A percentile compares a stretch with the other conserved stretches of the same genome.
Conservation (phyloP, 805 yeast species). For the Hanseniaspora valbyensis region DNA sequence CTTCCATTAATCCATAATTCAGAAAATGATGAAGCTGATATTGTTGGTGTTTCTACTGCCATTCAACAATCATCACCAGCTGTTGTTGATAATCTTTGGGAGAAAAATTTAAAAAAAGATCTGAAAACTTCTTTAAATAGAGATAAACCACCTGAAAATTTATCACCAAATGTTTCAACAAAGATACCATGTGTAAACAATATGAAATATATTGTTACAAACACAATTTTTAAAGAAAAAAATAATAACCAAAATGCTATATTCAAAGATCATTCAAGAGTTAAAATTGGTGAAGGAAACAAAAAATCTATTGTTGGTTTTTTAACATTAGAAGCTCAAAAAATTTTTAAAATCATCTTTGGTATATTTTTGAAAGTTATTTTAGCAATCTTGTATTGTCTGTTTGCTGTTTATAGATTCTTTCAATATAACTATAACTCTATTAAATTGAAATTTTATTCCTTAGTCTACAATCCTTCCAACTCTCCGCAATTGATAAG, state of each 20-base stretch:
- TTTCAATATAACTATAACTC: slow-evolving; percentile 43
- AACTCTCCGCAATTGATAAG: slow-evolving; percentile 78
- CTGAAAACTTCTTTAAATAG: not conserved
- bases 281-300: slow-evolving; percentile 5
- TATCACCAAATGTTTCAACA: slow-evolving; percentile 6
- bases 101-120: not conserved
- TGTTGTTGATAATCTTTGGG: not conserved
- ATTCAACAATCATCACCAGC: not conserved
- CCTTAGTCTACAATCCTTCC: slow-evolving; percentile 55
- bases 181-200: slow-evolving; percentile 5
- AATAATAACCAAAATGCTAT: not conserved
- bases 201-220: not conserved
- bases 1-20: too few relatives aligned
- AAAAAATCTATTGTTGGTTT: slow-evolving; percentile 12
- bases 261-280: not conserved
- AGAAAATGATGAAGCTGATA: not conserved
- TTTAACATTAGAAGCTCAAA: slow-evolving; percentile 3
- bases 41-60: not conserved
- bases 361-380: slow-evolving; percentile 36
- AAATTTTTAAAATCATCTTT: slow-evolving; percentile 18
- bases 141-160: slow-evolving; percentile 15
- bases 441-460: slow-evolving; percentile 45
- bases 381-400: slow-evolving; percentile 42
- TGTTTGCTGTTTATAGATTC: slow-evolving; percentile 47
- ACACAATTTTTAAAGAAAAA: not conserved